Conservation (phyloP, 2,329 filamentous ascomycete genomes). For the Penicillium polonicum region DNA sequence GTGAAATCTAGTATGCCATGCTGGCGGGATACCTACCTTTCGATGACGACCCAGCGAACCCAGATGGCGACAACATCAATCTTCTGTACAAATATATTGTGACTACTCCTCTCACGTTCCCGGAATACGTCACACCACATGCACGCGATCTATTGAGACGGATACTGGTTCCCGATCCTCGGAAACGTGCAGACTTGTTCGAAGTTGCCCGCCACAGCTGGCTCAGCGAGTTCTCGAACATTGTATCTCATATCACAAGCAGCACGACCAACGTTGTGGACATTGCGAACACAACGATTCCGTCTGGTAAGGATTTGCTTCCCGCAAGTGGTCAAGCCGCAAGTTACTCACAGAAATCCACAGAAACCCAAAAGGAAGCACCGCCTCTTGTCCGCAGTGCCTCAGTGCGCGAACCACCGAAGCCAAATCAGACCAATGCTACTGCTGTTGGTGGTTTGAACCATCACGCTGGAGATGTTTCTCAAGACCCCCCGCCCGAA, state of each 20-base stretch:
- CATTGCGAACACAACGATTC: constrained; percentile 75
- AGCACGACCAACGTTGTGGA: constrained; percentile 84
- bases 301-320: constrained; percentile 50
- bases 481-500: constrained; percentile 62
- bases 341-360: constrained; percentile 21
- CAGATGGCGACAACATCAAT: constrained; percentile 98
- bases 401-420: constrained; percentile 84
- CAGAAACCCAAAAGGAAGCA: constrained; percentile 55
- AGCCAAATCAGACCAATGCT: constrained; percentile 55
- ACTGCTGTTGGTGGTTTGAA: constrained; percentile 59
- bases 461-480: constrained; percentile 72
- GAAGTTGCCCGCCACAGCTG: constrained; percentile 97
- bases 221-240: constrained; percentile 94
- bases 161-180: constrained; percentile 91
- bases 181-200: constrained; percentile 92
- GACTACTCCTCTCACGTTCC: constrained; percentile 92
- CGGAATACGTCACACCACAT: constrained; percentile 97
- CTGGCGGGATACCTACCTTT: constrained; percentile 95
- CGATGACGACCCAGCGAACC: constrained; percentile 96
- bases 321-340: not conserved
- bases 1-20: constrained; percentile 82
- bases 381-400: constrained; percentile 75
- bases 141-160: constrained; percentile 87
- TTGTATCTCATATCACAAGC: constrained; percentile 96
- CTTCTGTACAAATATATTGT: constrained; percentile 99